These are phyloP conservation scores for Ochetophila trinervis DNA, from an alignment of 306 rosid species.

Conservation along the genomic window DNA sequence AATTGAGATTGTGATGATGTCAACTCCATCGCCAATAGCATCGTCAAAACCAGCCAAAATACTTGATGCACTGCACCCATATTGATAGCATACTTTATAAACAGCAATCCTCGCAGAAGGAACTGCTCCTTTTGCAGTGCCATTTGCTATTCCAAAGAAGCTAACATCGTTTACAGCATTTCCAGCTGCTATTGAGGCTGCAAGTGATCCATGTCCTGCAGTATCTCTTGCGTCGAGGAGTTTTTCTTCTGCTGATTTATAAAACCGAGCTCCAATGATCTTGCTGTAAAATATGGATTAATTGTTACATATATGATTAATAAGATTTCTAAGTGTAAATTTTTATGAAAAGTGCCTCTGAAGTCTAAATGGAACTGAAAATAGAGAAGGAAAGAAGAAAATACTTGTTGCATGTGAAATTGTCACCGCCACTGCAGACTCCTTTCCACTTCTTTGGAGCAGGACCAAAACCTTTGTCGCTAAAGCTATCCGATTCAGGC, in stretches of 20 bases:
- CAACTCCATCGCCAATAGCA: constrained; percentile 50
- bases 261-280: constrained; percentile 23
- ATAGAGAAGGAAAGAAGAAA: not conserved
- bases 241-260: not conserved
- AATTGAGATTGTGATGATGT: constrained; percentile 31
- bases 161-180: constrained; percentile 7
- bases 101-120: constrained; percentile 30
- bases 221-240: constrained; percentile 17
- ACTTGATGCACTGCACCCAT: not conserved
- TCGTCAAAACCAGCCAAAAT: constrained; percentile 53
- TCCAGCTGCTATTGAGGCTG: constrained; percentile 35
- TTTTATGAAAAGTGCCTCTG: not conserved
- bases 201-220: constrained; percentile 29
- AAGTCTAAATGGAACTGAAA: not conserved
- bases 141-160: constrained; percentile 27
- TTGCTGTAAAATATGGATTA: constrained; percentile 12
- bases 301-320: not conserved
- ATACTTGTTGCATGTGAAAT: constrained; percentile 37
- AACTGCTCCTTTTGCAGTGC: constrained; percentile 39
- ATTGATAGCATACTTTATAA: constrained; percentile 17
- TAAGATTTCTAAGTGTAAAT: not conserved
- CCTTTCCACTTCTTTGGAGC: constrained; percentile 35
- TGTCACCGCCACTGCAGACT: constrained; percentile 22
- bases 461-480: constrained; percentile 23
- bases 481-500: constrained; percentile 34